Evolutionary conservation across 2,329 filamentous ascomycete species (phyloP), one percentile per base, ranked within the genome.

Genomic region (Fusarium albidum): DNA sequence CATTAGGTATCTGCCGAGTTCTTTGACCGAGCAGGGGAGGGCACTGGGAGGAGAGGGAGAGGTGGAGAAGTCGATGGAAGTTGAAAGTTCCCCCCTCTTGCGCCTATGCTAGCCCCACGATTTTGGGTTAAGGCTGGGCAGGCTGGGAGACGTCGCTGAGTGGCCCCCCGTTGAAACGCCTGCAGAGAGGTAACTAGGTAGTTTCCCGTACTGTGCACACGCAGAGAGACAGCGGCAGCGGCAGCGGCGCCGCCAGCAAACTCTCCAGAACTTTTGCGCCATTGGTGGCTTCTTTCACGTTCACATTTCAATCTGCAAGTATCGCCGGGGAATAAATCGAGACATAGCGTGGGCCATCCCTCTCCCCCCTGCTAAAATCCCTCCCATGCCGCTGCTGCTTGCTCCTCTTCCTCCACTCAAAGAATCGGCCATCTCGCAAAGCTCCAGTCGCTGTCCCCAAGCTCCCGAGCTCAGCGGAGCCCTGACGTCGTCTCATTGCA

Each of bases 401-500:
- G n/a, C 18, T 15, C 14, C 33, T 27, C 33, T 42, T 43, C 31
- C 38, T 33, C 28, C 45, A 38, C 44, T 31, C 32, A 52, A 52
- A 44, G 46, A 18, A 31, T 18, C 42, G 21, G 5, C 21, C 21
- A 21, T 21, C 21, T 21, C 21, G 32, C 39, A 45, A n/a, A n/a
- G 48, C 52, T 57, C 53, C 15, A 41, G 34, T 27, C 47, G 52
- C 28, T 33, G 46, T 41, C 31, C 35, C 13, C n/a, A n/a, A 34
- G 25, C 35, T 21, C 43, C 18, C 31, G 11, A 45, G 41, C 56
- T 31, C 48, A 32, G 67, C 63, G 67, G 67, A 63, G 67, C 66
- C 67, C 61, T 69, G 67, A 68, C 65, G 63, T 69, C 63, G 64
- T 51, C 52, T 57, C 26, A 32, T n/a, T n/a, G n/a, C n/a, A n/a